Evolutionary conservation across 2,329 filamentous ascomycete species (phyloP).

Genomic region (Emergomyces orientalis): DNA sequence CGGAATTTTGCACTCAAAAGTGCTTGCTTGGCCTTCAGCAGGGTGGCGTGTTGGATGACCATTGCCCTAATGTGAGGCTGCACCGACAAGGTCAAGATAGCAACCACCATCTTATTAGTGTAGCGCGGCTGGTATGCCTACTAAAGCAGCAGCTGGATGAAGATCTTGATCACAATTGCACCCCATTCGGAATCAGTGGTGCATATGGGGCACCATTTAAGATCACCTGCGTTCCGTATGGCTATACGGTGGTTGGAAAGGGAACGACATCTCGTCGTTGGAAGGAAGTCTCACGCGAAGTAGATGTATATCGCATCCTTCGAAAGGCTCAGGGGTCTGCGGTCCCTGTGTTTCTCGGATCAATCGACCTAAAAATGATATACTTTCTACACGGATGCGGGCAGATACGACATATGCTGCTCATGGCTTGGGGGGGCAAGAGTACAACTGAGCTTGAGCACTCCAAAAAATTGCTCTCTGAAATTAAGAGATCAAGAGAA

Average conservation of each 20-base stretch:
- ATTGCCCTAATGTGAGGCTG: slow-evolving; percentile 21
- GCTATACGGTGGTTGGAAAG: slow-evolving; percentile 24
- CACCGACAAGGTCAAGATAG: slow-evolving; percentile 13
- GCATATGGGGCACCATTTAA: slow-evolving; percentile 24
- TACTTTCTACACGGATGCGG: slow-evolving; percentile 25
- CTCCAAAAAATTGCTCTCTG: too few relatives aligned
- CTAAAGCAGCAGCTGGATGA: slow-evolving; percentile 23
- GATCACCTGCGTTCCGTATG: slow-evolving; percentile 21
- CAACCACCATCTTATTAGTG: slow-evolving; percentile 17
- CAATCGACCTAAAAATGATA: slow-evolving; percentile 19
- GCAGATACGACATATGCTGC: slow-evolving; percentile 24
- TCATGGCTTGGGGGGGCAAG: slow-evolving; percentile 26
- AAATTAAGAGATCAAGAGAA: too few relatives aligned
- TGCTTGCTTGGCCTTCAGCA: slow-evolving; percentile 23
- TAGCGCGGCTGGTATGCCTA: slow-evolving; percentile 15
- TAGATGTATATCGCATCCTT: slow-evolving; percentile 21
- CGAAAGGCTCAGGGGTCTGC: slow-evolving; percentile 20
- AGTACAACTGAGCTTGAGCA: too few relatives aligned
- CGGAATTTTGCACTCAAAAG: slow-evolving; percentile 23
- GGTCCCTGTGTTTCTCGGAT: slow-evolving; percentile 24
- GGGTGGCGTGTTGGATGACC: slow-evolving; percentile 16
- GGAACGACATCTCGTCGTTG: slow-evolving; percentile 23
- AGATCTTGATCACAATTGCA: slow-evolving; percentile 22
- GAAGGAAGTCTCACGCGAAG: slow-evolving; percentile 21
- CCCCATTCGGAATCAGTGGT: slow-evolving; percentile 22